phyloP scores from a whole-genome alignment of 805 yeast genomes.

The Monosporozyma solicola region DNA sequence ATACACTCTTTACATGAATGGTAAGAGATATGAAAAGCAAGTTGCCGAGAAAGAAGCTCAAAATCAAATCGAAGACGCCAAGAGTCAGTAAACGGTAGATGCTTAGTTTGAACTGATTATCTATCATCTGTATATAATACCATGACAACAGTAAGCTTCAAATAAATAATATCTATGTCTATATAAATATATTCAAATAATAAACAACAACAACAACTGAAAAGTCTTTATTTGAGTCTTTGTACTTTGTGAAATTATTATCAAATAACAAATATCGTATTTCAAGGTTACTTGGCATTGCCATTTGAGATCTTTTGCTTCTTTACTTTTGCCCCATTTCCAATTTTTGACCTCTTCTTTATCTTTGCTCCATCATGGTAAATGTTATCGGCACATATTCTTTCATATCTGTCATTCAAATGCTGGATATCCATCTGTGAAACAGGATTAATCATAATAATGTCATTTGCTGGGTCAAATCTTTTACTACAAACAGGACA shows the following conservation, averaged over 20 bases:
- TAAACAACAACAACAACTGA: neutral
- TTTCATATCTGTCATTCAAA: conserved; percentile 18
- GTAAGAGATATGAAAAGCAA: conserved; percentile 42
- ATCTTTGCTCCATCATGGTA: conserved; percentile 33
- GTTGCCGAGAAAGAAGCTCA: conserved; percentile 5
- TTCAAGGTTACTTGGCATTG: neutral
- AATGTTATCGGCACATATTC: conserved; percentile 16
- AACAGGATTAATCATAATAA: neutral
- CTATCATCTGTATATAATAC: neutral
- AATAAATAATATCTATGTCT: neutral
- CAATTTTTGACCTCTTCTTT: conserved; percentile 17
- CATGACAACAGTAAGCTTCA: neutral
- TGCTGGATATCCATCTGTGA: conserved; percentile 8
- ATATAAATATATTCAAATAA: neutral
- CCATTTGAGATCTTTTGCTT: neutral
- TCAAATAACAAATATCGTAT: too few relatives aligned
- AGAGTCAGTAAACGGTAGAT: neutral
- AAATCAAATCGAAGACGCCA: neutral
- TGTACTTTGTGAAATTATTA: neutral
- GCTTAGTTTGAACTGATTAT: neutral
- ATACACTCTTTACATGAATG: conserved; percentile 44
- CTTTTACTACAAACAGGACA: conserved; percentile 38
- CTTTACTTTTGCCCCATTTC: neutral
- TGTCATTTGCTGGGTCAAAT: conserved; percentile 10
- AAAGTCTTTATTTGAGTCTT: neutral